Evolutionary conservation across 176 grass and related monocot genomes (phyloP), one percentile per base, ranked within the genome.

Genomic region (Cenchrus fungigraminus): DNA sequence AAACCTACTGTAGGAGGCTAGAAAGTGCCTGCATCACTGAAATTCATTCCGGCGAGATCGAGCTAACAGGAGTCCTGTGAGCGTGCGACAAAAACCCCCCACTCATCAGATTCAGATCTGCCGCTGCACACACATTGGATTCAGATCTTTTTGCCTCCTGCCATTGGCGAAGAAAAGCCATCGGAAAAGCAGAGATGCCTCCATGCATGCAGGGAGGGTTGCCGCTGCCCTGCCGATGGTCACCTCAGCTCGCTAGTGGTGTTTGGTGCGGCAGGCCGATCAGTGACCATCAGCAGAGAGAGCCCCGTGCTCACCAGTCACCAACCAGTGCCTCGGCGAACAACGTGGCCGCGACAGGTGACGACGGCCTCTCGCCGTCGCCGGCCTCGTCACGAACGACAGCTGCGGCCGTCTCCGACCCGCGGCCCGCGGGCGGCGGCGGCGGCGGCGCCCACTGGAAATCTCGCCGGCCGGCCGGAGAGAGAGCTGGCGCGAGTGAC

Each of bases 401-500:
- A 81, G 47, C 68, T 8, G 45, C 58, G 4, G 32, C 11, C 66
- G 34, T 34, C 34, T 34, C 34, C 34, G 34, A 34, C 3, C 34
- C 3, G 37, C 37, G 37, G 3, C 25, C 25, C 25, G 25, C 25
- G 25, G 25, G 25, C 25, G 25, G 37, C 37, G 37, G 37, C 57
- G 9, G 7, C 1, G 59, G 47, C 20, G 37, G 49, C 49, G 51
- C 52, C 68, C 59, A 5, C 53, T 12, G 55, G 54, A 84, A 76
- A 82, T 87, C 61, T 82, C 0, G 9, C 37, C 4, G 59, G 47
- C 17, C 53, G 42, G 25, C 25, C 25, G 25, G 25, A 25, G 25
- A 25, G 47, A 13, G 6, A 0, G 20, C 20, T 22, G 58, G 59
- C 79, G 14, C 80, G 80, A 88, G 14, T 16, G 86, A 78, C 77